Conservation (phyloP, 2,329 filamentous ascomycete species). For the Botrytis galanthina region DNA sequence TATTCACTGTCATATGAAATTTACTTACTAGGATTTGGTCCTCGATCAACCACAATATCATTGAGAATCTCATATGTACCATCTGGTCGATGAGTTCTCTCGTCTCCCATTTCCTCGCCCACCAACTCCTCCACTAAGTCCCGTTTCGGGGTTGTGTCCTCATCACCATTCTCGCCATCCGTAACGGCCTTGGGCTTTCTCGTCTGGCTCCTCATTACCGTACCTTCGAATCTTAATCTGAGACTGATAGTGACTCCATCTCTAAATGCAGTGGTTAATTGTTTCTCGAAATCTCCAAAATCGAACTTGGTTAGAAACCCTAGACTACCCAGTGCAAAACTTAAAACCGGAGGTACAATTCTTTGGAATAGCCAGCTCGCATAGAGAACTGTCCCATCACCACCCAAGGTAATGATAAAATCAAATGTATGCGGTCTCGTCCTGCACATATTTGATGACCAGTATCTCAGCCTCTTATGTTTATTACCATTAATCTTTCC, state of each 20-base stretch:
- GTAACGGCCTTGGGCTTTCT: slow-evolving; percentile 39
- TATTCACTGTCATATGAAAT: neutral
- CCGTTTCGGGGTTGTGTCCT: slow-evolving; percentile 45
- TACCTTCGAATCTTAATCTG: slow-evolving; percentile 86
- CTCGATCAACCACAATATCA: slow-evolving; percentile 92
- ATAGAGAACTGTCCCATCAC: slow-evolving; percentile 95
- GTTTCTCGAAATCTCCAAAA: slow-evolving; percentile 70
- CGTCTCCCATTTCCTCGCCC: slow-evolving; percentile 79
- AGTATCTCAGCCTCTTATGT: slow-evolving; percentile 65
- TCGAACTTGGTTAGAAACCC: slow-evolving; percentile 98
- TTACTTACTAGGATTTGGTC: slow-evolving; percentile 80
- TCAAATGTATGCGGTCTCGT: slow-evolving; percentile 84
- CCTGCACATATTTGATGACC: slow-evolving; percentile 77
- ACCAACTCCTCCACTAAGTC: slow-evolving; percentile 89
- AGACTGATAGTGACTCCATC: slow-evolving; percentile 88
- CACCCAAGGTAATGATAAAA: slow-evolving; percentile 87
- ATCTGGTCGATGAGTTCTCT: slow-evolving; percentile 80
- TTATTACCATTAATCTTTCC: slow-evolving; percentile 39
- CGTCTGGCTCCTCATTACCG: slow-evolving; percentile 77
- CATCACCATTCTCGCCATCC: slow-evolving; percentile 40
- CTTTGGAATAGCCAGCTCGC: slow-evolving; percentile 96
- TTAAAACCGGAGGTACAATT: slow-evolving; percentile 88
- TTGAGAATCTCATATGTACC: slow-evolving; percentile 89
- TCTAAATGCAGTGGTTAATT: slow-evolving; percentile 67
- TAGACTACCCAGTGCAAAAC: slow-evolving; percentile 85